phyloP scores from a whole-genome alignment of 1,284 basidiomycete species.

The Puccinia horiana region DNA sequence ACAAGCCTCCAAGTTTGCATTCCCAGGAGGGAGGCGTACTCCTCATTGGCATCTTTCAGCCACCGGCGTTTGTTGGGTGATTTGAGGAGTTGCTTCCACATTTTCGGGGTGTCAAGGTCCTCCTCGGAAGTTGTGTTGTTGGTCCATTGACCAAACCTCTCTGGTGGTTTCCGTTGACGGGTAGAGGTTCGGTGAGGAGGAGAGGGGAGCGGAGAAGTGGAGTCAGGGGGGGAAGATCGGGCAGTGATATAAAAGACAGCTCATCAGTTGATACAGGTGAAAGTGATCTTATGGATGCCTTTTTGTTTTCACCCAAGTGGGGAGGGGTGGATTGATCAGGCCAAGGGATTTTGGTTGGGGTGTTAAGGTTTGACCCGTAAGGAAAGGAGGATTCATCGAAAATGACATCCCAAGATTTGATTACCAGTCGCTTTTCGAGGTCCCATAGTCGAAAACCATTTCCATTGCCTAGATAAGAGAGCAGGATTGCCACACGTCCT shows the following conservation, averaged over 20 bases:
- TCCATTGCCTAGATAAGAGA: not conserved
- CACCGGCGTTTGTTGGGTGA: not conserved
- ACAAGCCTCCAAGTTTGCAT: slow-evolving; percentile 1
- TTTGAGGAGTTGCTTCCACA: not conserved
- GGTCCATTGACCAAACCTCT: not conserved
- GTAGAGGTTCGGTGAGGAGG: too few relatives aligned
- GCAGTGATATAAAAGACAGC: too few relatives aligned
- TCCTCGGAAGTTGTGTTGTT: not conserved
- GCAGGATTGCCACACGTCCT: not conserved
- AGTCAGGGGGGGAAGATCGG: too few relatives aligned
- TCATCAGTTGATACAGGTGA: too few relatives aligned
- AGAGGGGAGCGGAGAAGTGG: too few relatives aligned
- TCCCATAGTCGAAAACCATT: not conserved
- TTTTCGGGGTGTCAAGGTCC: not conserved
- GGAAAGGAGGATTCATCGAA: not conserved
- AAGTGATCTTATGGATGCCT: too few relatives aligned
- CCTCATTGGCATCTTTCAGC: slow-evolving; percentile 1
- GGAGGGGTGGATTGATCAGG: too few relatives aligned
- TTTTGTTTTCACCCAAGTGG: too few relatives aligned
- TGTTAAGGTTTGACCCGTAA: too few relatives aligned
- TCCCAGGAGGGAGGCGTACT: not conserved
- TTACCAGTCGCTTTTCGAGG: not conserved
- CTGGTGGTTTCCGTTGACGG: not conserved
- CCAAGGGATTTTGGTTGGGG: too few relatives aligned
- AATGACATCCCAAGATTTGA: not conserved